phyloP scores from a whole-genome alignment of 2,329 filamentous ascomycete species.

The Penicillium sp. region DNA sequence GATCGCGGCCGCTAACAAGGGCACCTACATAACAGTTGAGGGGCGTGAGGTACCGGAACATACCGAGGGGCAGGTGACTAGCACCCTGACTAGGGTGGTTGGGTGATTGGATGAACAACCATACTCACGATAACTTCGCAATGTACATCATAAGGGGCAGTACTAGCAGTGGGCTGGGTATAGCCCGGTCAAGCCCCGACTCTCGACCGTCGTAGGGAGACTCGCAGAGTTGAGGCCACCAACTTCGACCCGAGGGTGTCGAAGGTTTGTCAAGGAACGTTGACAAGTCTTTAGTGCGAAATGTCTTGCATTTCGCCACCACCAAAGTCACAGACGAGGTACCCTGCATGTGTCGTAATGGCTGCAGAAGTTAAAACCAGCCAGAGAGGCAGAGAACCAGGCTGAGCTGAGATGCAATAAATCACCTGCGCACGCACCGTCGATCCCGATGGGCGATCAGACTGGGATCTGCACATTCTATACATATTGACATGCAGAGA shows the following conservation, averaged over 20 bases:
- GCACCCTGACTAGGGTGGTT: not conserved
- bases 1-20: constrained; percentile 12
- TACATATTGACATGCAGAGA: constrained; percentile 3
- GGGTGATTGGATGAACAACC: not conserved
- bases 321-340: not conserved
- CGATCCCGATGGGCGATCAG: constrained; percentile 23
- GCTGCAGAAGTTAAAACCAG: constrained; percentile 14
- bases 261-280: not conserved
- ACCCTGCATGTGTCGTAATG: constrained; percentile 16
- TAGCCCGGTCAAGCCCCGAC: not conserved
- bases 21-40: constrained; percentile 14
- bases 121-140: not conserved
- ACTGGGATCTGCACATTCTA: constrained; percentile 10
- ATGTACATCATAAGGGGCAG: not conserved
- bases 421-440: constrained; percentile 29
- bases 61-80: constrained; percentile 16
- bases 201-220: not conserved
- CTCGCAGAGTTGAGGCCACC: not conserved
- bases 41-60: constrained; percentile 22
- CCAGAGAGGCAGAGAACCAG: constrained; percentile 23
- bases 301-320: constrained; percentile 4
- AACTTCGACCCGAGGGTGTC: not conserved
- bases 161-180: not conserved
- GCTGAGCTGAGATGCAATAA: constrained; percentile 30
- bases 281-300: not conserved